These are phyloP conservation scores for Solanum ahanhuiri DNA, from an alignment of 257 asterid species.

Conservation along the genomic window DNA sequence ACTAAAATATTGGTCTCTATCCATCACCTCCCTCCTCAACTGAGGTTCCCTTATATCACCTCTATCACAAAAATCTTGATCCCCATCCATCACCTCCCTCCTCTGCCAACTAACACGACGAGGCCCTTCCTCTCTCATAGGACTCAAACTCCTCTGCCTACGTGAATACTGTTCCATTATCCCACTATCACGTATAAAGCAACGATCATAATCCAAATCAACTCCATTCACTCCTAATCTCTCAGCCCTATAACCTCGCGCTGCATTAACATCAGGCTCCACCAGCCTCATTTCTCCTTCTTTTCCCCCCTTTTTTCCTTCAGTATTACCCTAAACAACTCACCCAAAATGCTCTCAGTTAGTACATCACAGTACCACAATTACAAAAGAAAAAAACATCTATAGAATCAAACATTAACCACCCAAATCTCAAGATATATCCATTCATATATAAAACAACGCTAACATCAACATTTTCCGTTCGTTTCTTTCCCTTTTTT, in stretches of 20 bases:
- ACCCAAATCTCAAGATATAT: background rate
- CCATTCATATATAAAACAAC: background rate
- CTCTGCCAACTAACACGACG: background rate
- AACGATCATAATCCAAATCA: background rate
- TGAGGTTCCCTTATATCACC: background rate
- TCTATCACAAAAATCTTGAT: background rate
- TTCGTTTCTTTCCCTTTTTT: background rate
- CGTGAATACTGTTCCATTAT: background rate
- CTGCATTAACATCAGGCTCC: background rate
- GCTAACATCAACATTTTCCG: background rate
- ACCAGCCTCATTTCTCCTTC: background rate
- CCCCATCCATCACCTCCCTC: background rate
- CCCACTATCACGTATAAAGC: background rate
- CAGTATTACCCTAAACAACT: background rate
- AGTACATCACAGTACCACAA: background rate
- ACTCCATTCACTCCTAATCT: background rate
- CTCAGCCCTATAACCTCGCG: background rate
- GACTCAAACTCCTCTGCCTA: conserved; percentile 4
- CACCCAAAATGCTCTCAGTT: background rate
- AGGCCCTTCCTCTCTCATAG: background rate
- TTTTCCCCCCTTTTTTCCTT: background rate
- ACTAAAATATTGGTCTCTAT: background rate
- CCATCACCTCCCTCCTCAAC: background rate
- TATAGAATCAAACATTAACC: background rate
- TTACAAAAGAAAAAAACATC: background rate